Base-by-base conservation (phyloP, 169 alveolate species). In the Plasmodium chabaudi region DNA sequence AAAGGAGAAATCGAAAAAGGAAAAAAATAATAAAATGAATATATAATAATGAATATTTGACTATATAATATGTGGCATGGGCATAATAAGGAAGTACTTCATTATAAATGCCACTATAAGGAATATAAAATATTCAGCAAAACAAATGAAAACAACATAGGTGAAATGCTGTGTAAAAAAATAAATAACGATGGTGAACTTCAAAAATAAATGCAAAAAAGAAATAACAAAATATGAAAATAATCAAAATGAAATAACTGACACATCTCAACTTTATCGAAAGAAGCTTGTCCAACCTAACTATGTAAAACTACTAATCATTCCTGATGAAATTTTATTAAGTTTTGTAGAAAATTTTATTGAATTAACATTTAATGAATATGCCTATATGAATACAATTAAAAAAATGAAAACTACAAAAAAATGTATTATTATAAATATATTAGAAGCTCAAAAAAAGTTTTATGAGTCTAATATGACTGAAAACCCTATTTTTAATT, bases 311-410 rank as follows among this genome's bases (percentile, higher is more conserved):
- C 53, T 74, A 46, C 21, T 74, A 15, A 9, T 74, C 12, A 74
- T 74, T 13, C 88, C 88, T 15, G 88, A 74, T 74, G 88, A 74
- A 74, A 51, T 21, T 13, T 39, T 74, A 65, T 49, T 74, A 74
- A 74, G 42, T 74, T 59, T 74, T 12, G 72, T 74, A 34, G 88
- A 74, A 2, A 57, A 60, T 60, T 74, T 74, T 5, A 74, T 74
- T 74, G 72, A 74, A 44, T 17, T 21, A 13, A 3, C 59, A 21
- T 74, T 74, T 74, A 60, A 74, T 15, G 88, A 74, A 46, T 42
- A 49, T 25, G 44, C 53, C 17, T 74, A 74, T 64, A 74, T 65
- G 44, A 44, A 46, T 59, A 53, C 88, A 49, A 21, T 63, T 9
- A 25, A 74, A n/a, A 74, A 60, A 46, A 74, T 74, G 87, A 73